Evolutionary conservation across 352 stramenopile genomes (phyloP), one percentile per base, ranked within the genome.

Genomic region (Pelagophyceae sp.): DNA sequence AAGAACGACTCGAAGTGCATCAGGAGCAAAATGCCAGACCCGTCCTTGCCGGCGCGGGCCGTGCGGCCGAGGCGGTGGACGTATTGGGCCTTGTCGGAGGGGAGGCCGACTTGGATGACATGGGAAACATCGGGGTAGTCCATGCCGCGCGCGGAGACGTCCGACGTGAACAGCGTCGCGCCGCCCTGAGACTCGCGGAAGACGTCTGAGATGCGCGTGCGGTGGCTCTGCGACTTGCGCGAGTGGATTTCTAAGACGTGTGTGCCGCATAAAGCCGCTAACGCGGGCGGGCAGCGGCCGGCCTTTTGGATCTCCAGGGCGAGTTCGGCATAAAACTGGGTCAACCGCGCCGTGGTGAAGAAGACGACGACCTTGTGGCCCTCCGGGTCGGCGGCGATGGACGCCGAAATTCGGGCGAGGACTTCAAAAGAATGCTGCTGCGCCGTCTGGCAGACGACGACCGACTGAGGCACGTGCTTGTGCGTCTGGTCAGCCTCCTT

Each of bases 321-420:
- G 63, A 98, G 87, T 77, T 95, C 86, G 15, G 91, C 88, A 84
- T 93, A 92, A 82, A 95, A 94, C 72, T 90, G 84, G 0, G 91
- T 90, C 15, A 93, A 84, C 40, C 92, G 87, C 37, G 92, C 91
- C 6, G 92, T 96, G 11, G 90, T 90, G 83, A 96, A 94, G 83
- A 98, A 98, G 15, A 97, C 87, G 76, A 98, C 92, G 35, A 98
- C 86, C 87, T 98, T 98, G 88, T 95, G 96, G 72, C n/a, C n/a
- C n/a, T n/a, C n/a, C n/a, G n/a, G n/a, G n/a, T 87, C 84, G 17
- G 72, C 78, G 64, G 88, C 94, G 80, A 95, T 79, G 65, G 0
- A 70, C 38, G 67, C 67, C 31, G 31, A 51, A 45, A 27, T 38
- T n/a, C 27, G 54, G 20, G 40, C 35, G 64, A 32, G 29, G 71